phyloP scores from a whole-genome alignment of 2,329 filamentous ascomycete species.

The Cladobotryum protrusum region DNA sequence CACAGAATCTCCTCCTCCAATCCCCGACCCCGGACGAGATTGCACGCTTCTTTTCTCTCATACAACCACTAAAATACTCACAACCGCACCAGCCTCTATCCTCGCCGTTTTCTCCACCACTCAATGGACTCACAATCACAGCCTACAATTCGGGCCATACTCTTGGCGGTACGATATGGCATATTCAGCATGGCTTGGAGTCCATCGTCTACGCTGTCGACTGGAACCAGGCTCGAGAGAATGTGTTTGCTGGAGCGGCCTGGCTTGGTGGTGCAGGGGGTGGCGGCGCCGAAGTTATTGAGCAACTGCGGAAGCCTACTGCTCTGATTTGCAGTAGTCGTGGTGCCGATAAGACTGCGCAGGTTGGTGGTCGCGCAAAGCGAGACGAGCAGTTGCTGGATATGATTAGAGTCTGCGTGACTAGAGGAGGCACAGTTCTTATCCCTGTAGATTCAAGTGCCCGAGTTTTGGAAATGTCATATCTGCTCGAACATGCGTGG shows the following conservation, averaged over 20 bases:
- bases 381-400: constrained; percentile 80
- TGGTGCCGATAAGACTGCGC: constrained; percentile 65
- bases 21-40: constrained; percentile 85
- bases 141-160: constrained; percentile 97
- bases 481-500: constrained; percentile 90
- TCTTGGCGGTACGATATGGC: constrained; percentile 96
- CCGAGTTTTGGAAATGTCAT: constrained; percentile 86
- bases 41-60: constrained; percentile 80
- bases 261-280: constrained; percentile 81
- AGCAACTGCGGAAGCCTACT: constrained; percentile 87
- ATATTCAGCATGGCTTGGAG: constrained; percentile 93
- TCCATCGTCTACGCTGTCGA: constrained; percentile 97
- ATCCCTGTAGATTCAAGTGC: constrained; percentile 94
- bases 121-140: constrained; percentile 89
- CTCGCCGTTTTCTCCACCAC: constrained; percentile 79
- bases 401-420: constrained; percentile 71
- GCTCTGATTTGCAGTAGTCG: constrained; percentile 88
- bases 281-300: constrained; percentile 83
- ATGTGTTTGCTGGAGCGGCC: constrained; percentile 86
- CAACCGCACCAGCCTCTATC: constrained; percentile 87
- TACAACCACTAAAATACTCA: constrained; percentile 92
- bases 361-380: constrained; percentile 67
- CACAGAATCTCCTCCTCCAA: constrained; percentile 53
- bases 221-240: constrained; percentile 97
- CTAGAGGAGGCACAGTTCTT: constrained; percentile 80